Conservation (phyloP, 441 rosid species). For the Macaranga tanarius region DNA sequence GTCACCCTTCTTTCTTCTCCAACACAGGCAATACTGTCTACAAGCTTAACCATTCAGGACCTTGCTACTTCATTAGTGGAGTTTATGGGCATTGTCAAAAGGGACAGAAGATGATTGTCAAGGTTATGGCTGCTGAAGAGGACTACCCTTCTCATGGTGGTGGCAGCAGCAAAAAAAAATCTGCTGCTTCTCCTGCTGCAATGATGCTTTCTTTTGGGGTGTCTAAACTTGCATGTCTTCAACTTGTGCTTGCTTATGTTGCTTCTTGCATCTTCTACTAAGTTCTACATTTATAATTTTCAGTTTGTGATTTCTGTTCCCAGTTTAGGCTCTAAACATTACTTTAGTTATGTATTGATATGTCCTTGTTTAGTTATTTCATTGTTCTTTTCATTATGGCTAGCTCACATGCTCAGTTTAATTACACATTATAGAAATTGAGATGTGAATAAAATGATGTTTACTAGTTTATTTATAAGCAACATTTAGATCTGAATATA, state of each 20-base stretch:
- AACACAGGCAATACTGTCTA: constrained; percentile 62
- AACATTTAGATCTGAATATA: neutral
- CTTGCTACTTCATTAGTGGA: constrained; percentile 83
- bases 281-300: neutral
- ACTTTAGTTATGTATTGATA: too few species aligned
- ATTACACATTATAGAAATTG: too few species aligned
- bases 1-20: constrained; percentile 73
- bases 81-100: constrained; percentile 65
- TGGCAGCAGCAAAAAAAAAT: constrained; percentile 15
- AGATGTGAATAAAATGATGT: too few species aligned
- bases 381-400: neutral
- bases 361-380: neutral
- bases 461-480: neutral
- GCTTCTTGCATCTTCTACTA: constrained; percentile 27
- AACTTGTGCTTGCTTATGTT: constrained; percentile 13
- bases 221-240: constrained; percentile 13
- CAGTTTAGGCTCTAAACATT: too few species aligned
- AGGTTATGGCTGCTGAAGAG: constrained; percentile 48
- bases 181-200: constrained; percentile 28
- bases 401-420: too few species aligned
- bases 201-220: constrained; percentile 3
- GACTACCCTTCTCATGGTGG: constrained; percentile 20
- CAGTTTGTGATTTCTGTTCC: neutral
- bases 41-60: constrained; percentile 54
- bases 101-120: constrained; percentile 80